Base-by-base conservation (phyloP, 257 asterid genomes). In the Forsythia viridissima region DNA sequence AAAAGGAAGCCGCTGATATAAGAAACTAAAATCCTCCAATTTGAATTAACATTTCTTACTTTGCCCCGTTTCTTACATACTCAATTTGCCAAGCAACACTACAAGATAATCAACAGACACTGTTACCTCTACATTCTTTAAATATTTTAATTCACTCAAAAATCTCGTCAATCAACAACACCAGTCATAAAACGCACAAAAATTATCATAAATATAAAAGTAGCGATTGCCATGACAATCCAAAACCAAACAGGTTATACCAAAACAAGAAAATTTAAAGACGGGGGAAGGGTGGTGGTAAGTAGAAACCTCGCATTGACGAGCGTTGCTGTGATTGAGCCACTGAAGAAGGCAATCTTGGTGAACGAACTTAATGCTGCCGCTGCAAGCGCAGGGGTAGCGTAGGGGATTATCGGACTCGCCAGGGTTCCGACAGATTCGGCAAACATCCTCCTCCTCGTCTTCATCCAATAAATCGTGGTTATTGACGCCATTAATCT, bases 311-410 rank as follows among this genome's bases (percentile, higher is more conserved):
- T 95, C 99, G 96, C 99, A 95, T 55, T 93, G 97, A 72, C 98
- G 94, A 80, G 99, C 97, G 90, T 95, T 95, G 80, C 99, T 93
- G 76, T 95, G 99, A 89, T 90, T 95, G 59, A 95, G 98, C 99
- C 99, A 95, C 92, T 93, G 99, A 74, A 95, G 96, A 61, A 95
- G 94, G 84, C 99, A 95, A 75, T 95, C 98, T 87, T 93, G 98
- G 77, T 95, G 99, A 76, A 95, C 99, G 80, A 86, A 95, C 81
- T 95, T 95, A 80, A 95, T 95, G 80, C 99, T 95, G 18, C 99
- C 99, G 87, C 98, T 95, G 83, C 98, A 95, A 13, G 98, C 98
- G 87, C 99, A 95, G 20, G 99, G 99, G 73, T 93, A 93, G 36
- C 90, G 91, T 81, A 95, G 88, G 72, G 97, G 98, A 86, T 95